Evolutionary conservation across 2,329 filamentous ascomycete species (phyloP).

Genomic region (Tolypocladium capitatum): DNA sequence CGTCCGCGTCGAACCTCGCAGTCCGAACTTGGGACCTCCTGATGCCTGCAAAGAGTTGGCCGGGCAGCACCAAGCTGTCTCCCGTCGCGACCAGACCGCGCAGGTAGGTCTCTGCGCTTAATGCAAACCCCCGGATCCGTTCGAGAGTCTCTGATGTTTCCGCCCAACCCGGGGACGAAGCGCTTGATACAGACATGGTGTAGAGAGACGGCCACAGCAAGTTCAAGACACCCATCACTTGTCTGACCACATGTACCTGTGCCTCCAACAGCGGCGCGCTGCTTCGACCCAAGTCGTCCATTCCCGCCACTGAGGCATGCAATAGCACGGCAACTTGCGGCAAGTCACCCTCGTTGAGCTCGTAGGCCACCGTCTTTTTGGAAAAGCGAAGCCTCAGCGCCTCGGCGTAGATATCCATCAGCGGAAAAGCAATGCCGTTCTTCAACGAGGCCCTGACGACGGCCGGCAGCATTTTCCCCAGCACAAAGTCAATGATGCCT

Average conservation of each 20-base stretch:
- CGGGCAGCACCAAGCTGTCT: conserved; percentile 6
- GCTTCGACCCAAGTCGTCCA: conserved; percentile 12
- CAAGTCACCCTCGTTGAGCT: conserved; percentile 21
- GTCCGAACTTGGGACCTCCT: not conserved
- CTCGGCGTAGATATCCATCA: conserved; percentile 36
- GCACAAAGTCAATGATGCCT: conserved; percentile 31
- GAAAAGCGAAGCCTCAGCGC: conserved; percentile 26
- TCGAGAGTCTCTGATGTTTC: conserved; percentile 7
- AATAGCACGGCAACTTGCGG: conserved; percentile 19
- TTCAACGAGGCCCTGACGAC: conserved; percentile 26
- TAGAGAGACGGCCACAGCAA: conserved; percentile 17
- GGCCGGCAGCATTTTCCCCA: conserved; percentile 42
- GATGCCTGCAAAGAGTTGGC: conserved; percentile 11
- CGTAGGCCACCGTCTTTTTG: conserved; percentile 19
- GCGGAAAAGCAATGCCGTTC: conserved; percentile 26
- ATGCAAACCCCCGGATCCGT: conserved; percentile 7
- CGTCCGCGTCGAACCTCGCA: conserved; percentile 12
- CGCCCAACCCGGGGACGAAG: conserved; percentile 7
- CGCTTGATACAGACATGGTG: conserved; percentile 6
- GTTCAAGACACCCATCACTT: conserved; percentile 16
- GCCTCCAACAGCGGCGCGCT: conserved; percentile 8
- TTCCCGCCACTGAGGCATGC: conserved; percentile 13
- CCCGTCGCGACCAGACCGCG: conserved; percentile 7
- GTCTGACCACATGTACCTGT: conserved; percentile 15
- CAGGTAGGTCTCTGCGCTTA: conserved; percentile 9